Evolutionary conservation across 2,329 filamentous ascomycete species (phyloP).

Genomic region (Colletotrichum sp.): DNA sequence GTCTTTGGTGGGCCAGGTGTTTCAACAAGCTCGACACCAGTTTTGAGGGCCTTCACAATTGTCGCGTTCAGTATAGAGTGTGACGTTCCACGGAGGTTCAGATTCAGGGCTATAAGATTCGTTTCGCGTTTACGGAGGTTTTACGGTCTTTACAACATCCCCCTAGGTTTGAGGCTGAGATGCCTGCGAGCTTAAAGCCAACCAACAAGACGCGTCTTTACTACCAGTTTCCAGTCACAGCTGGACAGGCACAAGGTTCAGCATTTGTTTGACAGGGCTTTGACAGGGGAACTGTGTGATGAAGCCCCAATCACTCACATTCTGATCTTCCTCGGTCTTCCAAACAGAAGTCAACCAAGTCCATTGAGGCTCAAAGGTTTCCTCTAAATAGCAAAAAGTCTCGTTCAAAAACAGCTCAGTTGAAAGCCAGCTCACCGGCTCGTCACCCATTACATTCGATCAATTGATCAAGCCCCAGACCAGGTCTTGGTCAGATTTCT

Average conservation of each 20-base stretch:
- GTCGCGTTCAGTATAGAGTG: too few relatives aligned
- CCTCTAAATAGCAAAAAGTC: not conserved
- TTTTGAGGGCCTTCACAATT: too few relatives aligned
- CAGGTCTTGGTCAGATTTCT: not conserved
- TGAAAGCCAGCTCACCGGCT: not conserved
- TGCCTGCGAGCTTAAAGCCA: not conserved
- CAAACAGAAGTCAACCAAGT: not conserved
- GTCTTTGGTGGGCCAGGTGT: not conserved
- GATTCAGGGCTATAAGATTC: too few relatives aligned
- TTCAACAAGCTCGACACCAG: too few relatives aligned
- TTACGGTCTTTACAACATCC: too few relatives aligned
- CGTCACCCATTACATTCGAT: not conserved
- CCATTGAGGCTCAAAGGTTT: not conserved
- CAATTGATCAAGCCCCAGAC: not conserved
- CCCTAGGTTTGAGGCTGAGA: not conserved
- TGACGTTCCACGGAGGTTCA: too few relatives aligned
- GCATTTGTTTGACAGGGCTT: not conserved
- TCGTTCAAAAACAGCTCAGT: not conserved
- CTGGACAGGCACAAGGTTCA: not conserved
- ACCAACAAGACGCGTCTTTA: not conserved
- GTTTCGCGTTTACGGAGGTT: too few relatives aligned
- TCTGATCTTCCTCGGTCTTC: not conserved
- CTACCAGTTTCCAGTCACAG: not conserved
- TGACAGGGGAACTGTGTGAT: not conserved
- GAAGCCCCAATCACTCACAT: not conserved